Base-by-base conservation (phyloP, 805 yeast genomes). In the Cyberlindnera americana region DNA sequence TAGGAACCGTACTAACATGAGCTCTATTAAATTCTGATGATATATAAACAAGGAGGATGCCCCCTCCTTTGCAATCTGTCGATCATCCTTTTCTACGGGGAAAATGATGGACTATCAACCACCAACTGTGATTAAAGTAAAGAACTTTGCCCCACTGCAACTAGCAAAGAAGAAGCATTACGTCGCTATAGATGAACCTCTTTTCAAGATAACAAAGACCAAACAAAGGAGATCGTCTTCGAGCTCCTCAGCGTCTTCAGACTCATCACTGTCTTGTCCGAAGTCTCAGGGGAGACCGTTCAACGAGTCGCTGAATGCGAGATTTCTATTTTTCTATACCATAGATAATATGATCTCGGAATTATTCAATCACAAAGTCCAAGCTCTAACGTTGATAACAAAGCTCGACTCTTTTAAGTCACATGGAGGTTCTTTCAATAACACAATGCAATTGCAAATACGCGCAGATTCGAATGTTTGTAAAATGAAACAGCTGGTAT, bases 271-370 rank as follows among this genome's bases (percentile, higher is more conserved):
- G n/a, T n/a, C n/a, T n/a, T n/a, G n/a, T n/a, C n/a, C n/a, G n/a
- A 53, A 44, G 33, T 33, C 52, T n/a, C 59, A 56, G 27, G 61
- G 61, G 14, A 45, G 61, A 37, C 61, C 61, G 10, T 56, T 53
- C 39, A 56, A 53, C 24, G 54, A 51, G 13, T 46, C 46, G 11
- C 35, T 56, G 22, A 46, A 49, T 16, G 59, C 59, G 6, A 46
- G 59, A 29, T 56, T 56, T 38, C 27, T 53, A n/a, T 46, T 47
- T 32, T 56, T 52, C 38, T 18, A 41, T 7, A 47, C 55, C 3
- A 48, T 50, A 6, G 56, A 56, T n/a, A 52, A 49, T 16, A 29
- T 56, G 38, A 48, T 54, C 15, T 41, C 48, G 1, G 48, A 50
- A 25, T 10, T 56, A 21, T 21, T 52, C 26, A 49, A 44, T 30